phyloP scores from a whole-genome alignment of 2,329 filamentous ascomycete species.

The Colletotrichum siamense region DNA sequence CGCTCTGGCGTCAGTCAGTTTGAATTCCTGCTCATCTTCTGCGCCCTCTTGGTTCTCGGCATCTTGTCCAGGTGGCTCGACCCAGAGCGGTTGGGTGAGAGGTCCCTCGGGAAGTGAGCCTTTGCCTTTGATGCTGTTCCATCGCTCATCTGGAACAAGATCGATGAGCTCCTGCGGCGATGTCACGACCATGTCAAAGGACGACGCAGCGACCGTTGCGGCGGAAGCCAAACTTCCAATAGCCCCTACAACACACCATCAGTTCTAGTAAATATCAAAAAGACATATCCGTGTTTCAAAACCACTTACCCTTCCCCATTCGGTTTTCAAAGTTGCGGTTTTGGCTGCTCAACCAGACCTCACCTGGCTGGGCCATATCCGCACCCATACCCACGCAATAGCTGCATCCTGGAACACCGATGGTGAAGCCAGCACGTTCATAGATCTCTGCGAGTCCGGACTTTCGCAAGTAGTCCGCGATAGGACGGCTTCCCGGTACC shows the following conservation, averaged over 20 bases:
- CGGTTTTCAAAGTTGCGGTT: conserved; percentile 52
- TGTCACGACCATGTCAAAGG: conserved; percentile 47
- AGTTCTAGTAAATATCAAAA: neutral
- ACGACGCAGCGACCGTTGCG: conserved; percentile 50
- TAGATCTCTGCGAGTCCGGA: conserved; percentile 42
- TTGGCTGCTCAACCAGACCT: conserved; percentile 50
- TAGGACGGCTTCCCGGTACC: conserved; percentile 44
- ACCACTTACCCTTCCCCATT: conserved; percentile 45
- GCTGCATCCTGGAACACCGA: conserved; percentile 47
- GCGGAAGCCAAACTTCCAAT: conserved; percentile 50
- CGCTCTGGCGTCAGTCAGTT: neutral
- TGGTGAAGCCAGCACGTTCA: conserved; percentile 43
- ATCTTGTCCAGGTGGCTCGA: neutral
- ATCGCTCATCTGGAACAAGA: conserved; percentile 23
- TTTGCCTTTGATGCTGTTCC: conserved; percentile 25
- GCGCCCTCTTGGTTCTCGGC: neutral
- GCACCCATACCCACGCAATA: conserved; percentile 49
- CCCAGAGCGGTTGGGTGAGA: neutral
- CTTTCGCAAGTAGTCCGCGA: conserved; percentile 38
- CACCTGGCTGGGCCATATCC: conserved; percentile 43
- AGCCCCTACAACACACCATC: conserved; percentile 22
- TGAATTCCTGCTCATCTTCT: neutral
- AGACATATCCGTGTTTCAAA: neutral
- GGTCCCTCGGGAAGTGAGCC: conserved; percentile 13
- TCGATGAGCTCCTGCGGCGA: conserved; percentile 39